Percentiles rank a stretch among this genome's conserved stretches.
Conservation (phyloP, 75 land plant genomes). For the Adiantum capillusveneris region DNA sequence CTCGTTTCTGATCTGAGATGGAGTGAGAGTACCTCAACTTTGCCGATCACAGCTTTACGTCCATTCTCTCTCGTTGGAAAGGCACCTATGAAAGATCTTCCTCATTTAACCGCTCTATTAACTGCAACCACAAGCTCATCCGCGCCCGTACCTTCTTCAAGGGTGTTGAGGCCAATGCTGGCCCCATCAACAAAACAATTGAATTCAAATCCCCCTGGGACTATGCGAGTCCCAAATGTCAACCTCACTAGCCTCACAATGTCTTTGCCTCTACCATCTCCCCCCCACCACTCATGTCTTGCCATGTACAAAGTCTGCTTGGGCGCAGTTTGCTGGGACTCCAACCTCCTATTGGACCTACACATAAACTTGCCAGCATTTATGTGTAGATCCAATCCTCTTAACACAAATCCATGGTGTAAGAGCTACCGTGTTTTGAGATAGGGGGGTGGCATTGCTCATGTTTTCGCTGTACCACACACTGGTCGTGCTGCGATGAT, state of each 20-base stretch:
- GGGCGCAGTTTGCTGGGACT: slow-evolving; percentile 55
- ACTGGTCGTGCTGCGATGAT: slow-evolving; percentile 43
- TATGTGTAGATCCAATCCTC: not conserved
- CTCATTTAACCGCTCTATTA: slow-evolving; percentile 33
- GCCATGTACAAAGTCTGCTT: slow-evolving; percentile 76
- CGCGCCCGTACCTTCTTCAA: slow-evolving; percentile 65
- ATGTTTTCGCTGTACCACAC: slow-evolving; percentile 12
- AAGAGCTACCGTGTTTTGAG: slow-evolving; percentile 34
- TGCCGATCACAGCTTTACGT: slow-evolving; percentile 4
- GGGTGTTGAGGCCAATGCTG: slow-evolving; percentile 44
- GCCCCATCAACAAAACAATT: slow-evolving; percentile 34
- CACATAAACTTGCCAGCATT: slow-evolving; percentile 40
- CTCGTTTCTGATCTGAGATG: too few relatives aligned
- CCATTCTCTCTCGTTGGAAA: slow-evolving; percentile 10
- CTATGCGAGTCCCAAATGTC: slow-evolving; percentile 27
- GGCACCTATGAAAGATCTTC: slow-evolving; percentile 14
- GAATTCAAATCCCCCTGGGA: slow-evolving; percentile 63
- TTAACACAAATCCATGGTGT: slow-evolving; percentile 14
- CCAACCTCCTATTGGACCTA: slow-evolving; percentile 67
- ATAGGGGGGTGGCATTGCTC: slow-evolving; percentile 16
- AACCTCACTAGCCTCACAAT: slow-evolving; percentile 42
- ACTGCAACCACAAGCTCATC: slow-evolving; percentile 59
- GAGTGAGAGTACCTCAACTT: slow-evolving; percentile 20
- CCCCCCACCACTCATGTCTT: too few relatives aligned
- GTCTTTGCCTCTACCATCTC: slow-evolving; percentile 65